These are phyloP conservation scores for Ilex aquifolium DNA, from an alignment of 257 asterid genomes.

Conservation along the genomic window DNA sequence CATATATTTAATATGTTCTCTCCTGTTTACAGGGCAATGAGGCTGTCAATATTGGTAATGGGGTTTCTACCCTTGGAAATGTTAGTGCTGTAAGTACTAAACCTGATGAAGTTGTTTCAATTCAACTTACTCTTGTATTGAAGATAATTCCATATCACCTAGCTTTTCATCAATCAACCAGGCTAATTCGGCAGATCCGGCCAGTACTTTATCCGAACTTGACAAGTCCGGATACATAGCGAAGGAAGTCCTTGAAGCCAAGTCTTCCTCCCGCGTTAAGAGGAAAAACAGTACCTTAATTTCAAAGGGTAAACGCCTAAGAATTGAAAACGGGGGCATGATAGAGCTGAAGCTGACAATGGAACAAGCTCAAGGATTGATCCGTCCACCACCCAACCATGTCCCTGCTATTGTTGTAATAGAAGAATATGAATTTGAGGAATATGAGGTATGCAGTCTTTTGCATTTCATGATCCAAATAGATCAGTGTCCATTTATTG, in stretches of 20 bases:
- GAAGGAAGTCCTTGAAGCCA: slow-evolving; percentile 40
- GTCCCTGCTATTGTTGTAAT: slow-evolving; percentile 49
- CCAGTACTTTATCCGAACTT: slow-evolving; percentile 27
- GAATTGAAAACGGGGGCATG: slow-evolving; percentile 50
- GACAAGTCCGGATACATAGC: slow-evolving; percentile 28
- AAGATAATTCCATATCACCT: slow-evolving; percentile 27
- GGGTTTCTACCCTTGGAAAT: slow-evolving; percentile 37
- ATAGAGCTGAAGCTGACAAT: slow-evolving; percentile 73
- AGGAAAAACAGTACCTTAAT: slow-evolving; percentile 54
- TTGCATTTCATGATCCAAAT: slow-evolving; percentile 1
- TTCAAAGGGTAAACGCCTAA: slow-evolving; percentile 54
- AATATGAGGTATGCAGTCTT: slow-evolving; percentile 70
- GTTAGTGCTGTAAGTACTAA: slow-evolving; percentile 30
- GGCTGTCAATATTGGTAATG: slow-evolving; percentile 19
- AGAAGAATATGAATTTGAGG: slow-evolving; percentile 89
- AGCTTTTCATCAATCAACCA: slow-evolving; percentile 19
- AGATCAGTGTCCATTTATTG: too few species aligned
- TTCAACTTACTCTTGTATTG: slow-evolving; percentile 24
- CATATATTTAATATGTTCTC: background rate
- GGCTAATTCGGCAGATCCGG: slow-evolving; percentile 27
- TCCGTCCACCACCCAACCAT: slow-evolving; percentile 59
- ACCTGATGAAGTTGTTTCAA: slow-evolving; percentile 25
- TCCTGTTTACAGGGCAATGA: slow-evolving; percentile 57
- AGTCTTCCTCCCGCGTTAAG: slow-evolving; percentile 35
- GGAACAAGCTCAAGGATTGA: slow-evolving; percentile 75